Conservation (phyloP, 371 early-diverging fungal species). For the Batrachochytrium dendrobatidis region DNA sequence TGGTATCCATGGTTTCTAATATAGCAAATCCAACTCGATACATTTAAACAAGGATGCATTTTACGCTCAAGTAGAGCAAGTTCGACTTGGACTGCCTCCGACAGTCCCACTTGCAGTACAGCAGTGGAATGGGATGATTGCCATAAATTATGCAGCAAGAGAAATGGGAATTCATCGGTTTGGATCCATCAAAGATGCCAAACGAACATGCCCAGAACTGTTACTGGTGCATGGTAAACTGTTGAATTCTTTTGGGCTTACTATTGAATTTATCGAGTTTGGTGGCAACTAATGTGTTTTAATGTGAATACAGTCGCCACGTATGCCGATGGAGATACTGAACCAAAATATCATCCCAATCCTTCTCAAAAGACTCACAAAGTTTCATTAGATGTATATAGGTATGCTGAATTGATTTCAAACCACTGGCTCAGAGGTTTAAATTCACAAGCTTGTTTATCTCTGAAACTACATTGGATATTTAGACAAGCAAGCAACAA, state of each 20-base stretch:
- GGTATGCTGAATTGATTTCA: constrained; percentile 5
- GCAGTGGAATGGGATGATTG: constrained; percentile 85
- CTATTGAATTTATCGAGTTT: neutral
- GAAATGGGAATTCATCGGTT: constrained; percentile 43
- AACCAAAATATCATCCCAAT: constrained; percentile 59
- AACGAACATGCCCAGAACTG: constrained; percentile 43
- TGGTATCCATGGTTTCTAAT: too few species aligned
- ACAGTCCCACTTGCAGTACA: constrained; percentile 71
- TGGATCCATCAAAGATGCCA: neutral
- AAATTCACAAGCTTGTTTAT: too few species aligned
- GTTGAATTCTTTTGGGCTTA: neutral
- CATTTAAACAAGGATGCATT: constrained; percentile 33
- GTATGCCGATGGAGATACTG: constrained; percentile 54
- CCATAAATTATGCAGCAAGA: constrained; percentile 67
- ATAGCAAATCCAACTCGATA: too few species aligned
- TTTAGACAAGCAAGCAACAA: constrained; percentile 21
- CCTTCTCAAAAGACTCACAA: constrained; percentile 75
- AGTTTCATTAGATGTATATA: constrained; percentile 60
- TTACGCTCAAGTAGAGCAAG: constrained; percentile 36
- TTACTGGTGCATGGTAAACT: constrained; percentile 55
- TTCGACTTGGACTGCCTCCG: constrained; percentile 58
- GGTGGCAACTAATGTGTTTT: constrained; percentile 29
- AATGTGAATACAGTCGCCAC: too few species aligned
- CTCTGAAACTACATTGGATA: neutral
- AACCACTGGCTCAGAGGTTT: neutral